Conservation (phyloP, 176 grass and related monocot species). For the Bothriochloa decipiens region DNA sequence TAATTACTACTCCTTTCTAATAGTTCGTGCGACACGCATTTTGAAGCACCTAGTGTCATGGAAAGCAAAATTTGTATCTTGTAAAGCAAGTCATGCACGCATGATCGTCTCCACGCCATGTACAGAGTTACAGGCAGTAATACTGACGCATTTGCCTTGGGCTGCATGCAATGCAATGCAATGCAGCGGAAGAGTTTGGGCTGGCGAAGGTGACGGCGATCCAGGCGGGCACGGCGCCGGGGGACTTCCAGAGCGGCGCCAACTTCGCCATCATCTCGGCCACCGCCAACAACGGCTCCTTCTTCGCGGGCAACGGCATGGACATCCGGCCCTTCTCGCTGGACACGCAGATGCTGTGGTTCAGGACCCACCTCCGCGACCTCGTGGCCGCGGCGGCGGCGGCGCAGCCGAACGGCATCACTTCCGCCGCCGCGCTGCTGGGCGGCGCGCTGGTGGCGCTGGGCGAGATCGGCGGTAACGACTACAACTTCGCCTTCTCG, state of each 20-base stretch:
- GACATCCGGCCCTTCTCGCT: conserved; percentile 36
- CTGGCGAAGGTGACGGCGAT: conserved; percentile 52
- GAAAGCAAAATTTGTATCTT: not conserved
- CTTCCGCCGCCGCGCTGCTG: not conserved
- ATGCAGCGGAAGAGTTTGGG: conserved; percentile 60
- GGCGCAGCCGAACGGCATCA: not conserved
- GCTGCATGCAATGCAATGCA: not conserved
- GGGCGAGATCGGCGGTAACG: conserved; percentile 78
- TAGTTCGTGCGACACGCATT: conserved; percentile 13
- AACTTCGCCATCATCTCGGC: conserved; percentile 73
- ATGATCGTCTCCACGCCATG: not conserved
- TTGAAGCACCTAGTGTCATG: conserved; percentile 10
- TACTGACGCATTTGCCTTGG: too few relatives aligned
- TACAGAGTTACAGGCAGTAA: not conserved
- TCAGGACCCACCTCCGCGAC: conserved; percentile 34
- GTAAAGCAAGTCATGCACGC: conserved; percentile 5
- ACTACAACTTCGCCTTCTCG: conserved; percentile 62
- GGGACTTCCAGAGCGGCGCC: conserved; percentile 52
- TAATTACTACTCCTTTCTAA: not conserved
- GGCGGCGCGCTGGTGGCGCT: conserved; percentile 54
- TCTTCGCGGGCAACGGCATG: conserved; percentile 55
- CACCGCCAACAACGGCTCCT: conserved; percentile 55
- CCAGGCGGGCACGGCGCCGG: conserved; percentile 19
- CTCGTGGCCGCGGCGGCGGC: not conserved
- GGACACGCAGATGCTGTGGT: conserved; percentile 57